Evolutionary conservation across 306 rosid species (phyloP).

Genomic region (Lithocarpus polystachyus): DNA sequence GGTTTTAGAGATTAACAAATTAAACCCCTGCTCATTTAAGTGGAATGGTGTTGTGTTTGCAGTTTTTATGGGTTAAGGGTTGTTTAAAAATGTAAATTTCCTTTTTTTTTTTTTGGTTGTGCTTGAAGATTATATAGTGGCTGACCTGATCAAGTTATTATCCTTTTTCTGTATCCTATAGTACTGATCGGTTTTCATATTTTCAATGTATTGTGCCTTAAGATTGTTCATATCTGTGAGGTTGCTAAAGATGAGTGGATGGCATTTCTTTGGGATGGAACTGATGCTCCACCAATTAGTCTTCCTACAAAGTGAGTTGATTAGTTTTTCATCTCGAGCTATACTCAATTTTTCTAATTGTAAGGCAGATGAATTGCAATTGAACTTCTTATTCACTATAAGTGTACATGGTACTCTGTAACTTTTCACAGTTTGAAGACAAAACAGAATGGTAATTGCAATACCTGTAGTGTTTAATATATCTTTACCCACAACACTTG

Average conservation of each 20-base stretch:
- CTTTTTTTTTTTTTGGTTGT: background rate
- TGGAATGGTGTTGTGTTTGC: too few relatives aligned
- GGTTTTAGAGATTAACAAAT: too few relatives aligned
- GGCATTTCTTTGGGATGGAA: slow-evolving; percentile 78
- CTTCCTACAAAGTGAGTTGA: slow-evolving; percentile 47
- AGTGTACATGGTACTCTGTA: background rate
- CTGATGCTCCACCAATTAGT: slow-evolving; percentile 50
- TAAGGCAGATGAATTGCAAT: background rate
- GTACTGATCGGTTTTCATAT: slow-evolving; percentile 18
- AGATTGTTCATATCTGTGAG: slow-evolving; percentile 58
- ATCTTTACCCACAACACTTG: background rate
- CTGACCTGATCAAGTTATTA: slow-evolving; percentile 8
- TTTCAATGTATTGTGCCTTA: slow-evolving; percentile 15
- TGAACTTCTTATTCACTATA: slow-evolving; percentile 5
- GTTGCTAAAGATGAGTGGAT: slow-evolving; percentile 36
- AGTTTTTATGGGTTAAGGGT: too few relatives aligned
- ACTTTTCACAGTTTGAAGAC: background rate
- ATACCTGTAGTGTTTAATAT: slow-evolving; percentile 3
- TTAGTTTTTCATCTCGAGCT: slow-evolving; percentile 14
- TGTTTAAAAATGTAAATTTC: background rate
- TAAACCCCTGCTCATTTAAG: too few relatives aligned
- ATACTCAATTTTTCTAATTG: background rate
- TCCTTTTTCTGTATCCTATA: background rate
- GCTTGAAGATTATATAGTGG: background rate
- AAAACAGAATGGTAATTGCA: background rate